Conservation (phyloP, 306 rosid genomes). For the barrel medic (Medicago truncatula) region DNA sequence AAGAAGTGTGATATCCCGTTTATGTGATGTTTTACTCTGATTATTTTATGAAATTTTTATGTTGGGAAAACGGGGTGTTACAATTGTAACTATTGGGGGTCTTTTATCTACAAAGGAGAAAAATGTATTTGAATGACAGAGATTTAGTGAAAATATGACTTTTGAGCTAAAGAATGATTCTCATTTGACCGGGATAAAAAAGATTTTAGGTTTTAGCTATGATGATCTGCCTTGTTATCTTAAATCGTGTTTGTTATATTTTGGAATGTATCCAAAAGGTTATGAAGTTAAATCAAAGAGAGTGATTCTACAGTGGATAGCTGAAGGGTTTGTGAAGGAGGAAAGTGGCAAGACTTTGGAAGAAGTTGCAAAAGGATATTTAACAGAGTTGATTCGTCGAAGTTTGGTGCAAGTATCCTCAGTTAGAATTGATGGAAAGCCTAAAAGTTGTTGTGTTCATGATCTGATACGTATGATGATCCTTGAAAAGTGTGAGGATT, state of each 20-base stretch:
- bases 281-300: background rate
- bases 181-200: background rate
- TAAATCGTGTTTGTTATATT: background rate
- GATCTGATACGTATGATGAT: conserved; percentile 1
- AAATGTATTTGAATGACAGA: background rate
- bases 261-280: background rate
- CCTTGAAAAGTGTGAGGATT: background rate
- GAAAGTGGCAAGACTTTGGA: background rate
- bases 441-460: background rate
- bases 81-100: background rate
- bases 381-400: background rate
- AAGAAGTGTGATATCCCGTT: no score
- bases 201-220: background rate
- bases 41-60: no score
- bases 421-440: background rate
- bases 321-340: conserved; percentile 23
- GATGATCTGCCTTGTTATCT: conserved; percentile 8
- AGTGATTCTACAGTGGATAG: background rate
- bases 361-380: conserved; percentile 3
- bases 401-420: conserved; percentile 1
- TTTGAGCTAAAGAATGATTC: background rate
- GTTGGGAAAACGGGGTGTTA: no score
- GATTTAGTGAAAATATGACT: background rate
- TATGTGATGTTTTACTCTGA: no score
- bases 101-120: background rate